Percentiles rank a stretch among this genome's conserved stretches.
These are phyloP conservation scores for Cicer pinnatifidum DNA, from an alignment of 306 rosid species.

Conservation along the genomic window DNA sequence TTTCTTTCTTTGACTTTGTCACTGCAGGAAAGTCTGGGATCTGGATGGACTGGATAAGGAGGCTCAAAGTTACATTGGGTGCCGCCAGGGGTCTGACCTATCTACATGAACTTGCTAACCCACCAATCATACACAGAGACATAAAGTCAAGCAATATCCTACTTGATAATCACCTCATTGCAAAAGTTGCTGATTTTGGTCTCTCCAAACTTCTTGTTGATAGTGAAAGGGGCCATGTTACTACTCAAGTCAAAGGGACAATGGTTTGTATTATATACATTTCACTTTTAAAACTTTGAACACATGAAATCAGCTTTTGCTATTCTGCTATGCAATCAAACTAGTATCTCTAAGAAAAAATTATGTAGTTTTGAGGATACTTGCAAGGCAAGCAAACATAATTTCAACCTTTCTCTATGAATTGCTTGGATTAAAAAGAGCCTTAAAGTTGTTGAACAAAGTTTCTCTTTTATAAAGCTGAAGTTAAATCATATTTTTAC, in stretches of 20 bases:
- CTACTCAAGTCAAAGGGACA: slow-evolving; percentile 90
- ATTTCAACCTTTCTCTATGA: not conserved
- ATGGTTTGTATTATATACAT: slow-evolving; percentile 59
- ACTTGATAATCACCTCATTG: slow-evolving; percentile 60
- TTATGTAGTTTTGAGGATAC: not conserved
- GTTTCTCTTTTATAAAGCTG: not conserved
- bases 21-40: slow-evolving; percentile 71
- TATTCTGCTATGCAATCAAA: slow-evolving; percentile 13
- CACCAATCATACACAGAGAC: slow-evolving; percentile 89
- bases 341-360: not conserved
- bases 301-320: slow-evolving; percentile 21
- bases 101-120: slow-evolving; percentile 82
- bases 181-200: slow-evolving; percentile 91
- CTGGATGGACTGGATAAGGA: slow-evolving; percentile 73
- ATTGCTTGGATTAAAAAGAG: not conserved
- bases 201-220: slow-evolving; percentile 78
- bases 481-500: not conserved
- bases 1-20: slow-evolving; percentile 29
- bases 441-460: not conserved
- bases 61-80: slow-evolving; percentile 68
- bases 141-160: slow-evolving; percentile 80
- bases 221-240: slow-evolving; percentile 60
- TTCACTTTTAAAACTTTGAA: slow-evolving; percentile 20
- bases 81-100: slow-evolving; percentile 80
- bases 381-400: not conserved